These are phyloP conservation scores for Entrophospora sp. DNA, from an alignment of 192 early-diverging fungal species.

Conservation along the genomic window DNA sequence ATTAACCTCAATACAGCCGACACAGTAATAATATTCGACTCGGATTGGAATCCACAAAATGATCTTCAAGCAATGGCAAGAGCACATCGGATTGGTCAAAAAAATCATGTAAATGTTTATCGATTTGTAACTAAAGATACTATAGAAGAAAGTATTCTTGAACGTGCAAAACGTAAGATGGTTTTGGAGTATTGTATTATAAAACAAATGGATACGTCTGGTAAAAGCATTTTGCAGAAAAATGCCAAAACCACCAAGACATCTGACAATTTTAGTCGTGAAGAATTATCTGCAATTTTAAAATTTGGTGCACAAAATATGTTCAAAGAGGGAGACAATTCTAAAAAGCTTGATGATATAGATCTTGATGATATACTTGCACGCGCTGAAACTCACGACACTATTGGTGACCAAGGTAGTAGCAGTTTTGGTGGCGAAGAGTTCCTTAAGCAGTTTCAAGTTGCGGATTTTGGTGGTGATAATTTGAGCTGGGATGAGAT, in stretches of 20 bases:
- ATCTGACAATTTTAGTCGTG: slow-evolving; percentile 56
- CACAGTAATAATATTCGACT: slow-evolving; percentile 94
- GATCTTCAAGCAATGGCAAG: slow-evolving; percentile 97
- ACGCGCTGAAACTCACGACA: slow-evolving; percentile 87
- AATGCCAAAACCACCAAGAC: slow-evolving; percentile 30
- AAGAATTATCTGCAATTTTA: slow-evolving; percentile 89
- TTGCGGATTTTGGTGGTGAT: slow-evolving; percentile 74
- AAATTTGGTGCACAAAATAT: slow-evolving; percentile 99
- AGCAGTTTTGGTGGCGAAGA: slow-evolving; percentile 69
- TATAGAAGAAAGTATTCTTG: slow-evolving; percentile 97
- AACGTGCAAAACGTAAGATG: slow-evolving; percentile 99
- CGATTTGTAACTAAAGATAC: slow-evolving; percentile 95
- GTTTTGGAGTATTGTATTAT: slow-evolving; percentile 99
- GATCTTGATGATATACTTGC: slow-evolving; percentile 97
- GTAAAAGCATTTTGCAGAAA: slow-evolving; percentile 56
- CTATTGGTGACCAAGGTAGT: slow-evolving; percentile 52
- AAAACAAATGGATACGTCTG: slow-evolving; percentile 97
- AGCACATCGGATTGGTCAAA: slow-evolving; percentile 97
- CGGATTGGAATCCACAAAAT: slow-evolving; percentile 93
- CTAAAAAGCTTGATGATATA: slow-evolving; percentile 83
- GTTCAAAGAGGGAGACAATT: slow-evolving; percentile 67
- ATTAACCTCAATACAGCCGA: slow-evolving; percentile 96
- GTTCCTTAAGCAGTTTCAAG: slow-evolving; percentile 91
- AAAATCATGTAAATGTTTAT: slow-evolving; percentile 94
- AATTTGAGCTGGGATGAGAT: slow-evolving; percentile 91